Conservation (phyloP, 2,329 filamentous ascomycete genomes). For the Myriosclerotinia curreyana region DNA sequence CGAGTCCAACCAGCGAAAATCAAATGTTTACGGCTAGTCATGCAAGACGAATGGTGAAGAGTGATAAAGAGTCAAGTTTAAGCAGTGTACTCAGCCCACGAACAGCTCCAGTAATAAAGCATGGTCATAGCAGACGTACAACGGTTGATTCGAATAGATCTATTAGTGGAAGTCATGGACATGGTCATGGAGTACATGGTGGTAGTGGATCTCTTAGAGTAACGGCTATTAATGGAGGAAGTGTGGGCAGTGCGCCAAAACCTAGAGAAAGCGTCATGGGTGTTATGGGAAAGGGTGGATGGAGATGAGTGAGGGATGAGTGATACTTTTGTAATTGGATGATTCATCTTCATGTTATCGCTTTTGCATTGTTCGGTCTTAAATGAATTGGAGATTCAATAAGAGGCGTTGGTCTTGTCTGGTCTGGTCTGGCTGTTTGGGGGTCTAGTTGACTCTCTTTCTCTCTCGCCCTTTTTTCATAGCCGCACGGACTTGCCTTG, state of each 20-base stretch:
- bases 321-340: neutral
- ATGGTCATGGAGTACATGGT: neutral
- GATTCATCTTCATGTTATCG: neutral
- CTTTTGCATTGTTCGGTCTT: neutral
- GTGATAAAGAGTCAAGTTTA: constrained; percentile 55
- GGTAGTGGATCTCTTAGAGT: constrained; percentile 6
- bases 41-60: constrained; percentile 63
- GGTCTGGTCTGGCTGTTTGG: neutral
- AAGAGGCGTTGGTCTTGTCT: constrained; percentile 5
- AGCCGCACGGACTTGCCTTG: too few relatives aligned
- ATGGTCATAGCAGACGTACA: constrained; percentile 31
- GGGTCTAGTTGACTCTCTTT: constrained; percentile 5
- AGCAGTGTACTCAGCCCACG: constrained; percentile 60
- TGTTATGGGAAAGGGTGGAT: constrained; percentile 36
- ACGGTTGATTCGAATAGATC: constrained; percentile 36
- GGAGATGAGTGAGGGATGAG: constrained; percentile 29
- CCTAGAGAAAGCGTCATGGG: constrained; percentile 35
- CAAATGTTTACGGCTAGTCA: constrained; percentile 64
- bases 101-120: constrained; percentile 56
- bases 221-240: constrained; percentile 22
- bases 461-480: too few relatives aligned
- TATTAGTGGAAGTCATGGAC: constrained; percentile 31
- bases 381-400: neutral
- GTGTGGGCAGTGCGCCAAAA: constrained; percentile 31
- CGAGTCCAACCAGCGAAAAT: constrained; percentile 55